These are phyloP conservation scores for Veloporphyrellus conicus DNA, from an alignment of 1,284 basidiomycete species.

Conservation along the genomic window DNA sequence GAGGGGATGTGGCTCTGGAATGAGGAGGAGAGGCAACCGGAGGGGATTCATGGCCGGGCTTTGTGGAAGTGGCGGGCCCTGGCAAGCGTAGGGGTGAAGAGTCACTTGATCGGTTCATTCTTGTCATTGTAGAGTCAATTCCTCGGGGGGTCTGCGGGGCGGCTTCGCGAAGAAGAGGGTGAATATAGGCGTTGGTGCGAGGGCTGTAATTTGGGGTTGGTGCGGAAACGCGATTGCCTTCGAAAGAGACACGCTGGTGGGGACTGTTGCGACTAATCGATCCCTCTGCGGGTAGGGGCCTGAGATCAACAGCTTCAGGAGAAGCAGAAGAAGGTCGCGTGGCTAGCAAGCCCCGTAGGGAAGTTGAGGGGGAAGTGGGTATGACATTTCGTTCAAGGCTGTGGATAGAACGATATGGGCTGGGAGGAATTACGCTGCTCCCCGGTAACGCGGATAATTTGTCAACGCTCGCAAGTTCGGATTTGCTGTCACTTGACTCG, in stretches of 20 bases:
- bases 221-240: constrained; percentile 35
- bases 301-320: constrained; percentile 15
- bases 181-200: constrained; percentile 24
- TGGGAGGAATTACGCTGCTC: constrained; percentile 28
- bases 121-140: constrained; percentile 14
- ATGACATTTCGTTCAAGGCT: constrained; percentile 21
- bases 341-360: constrained; percentile 15
- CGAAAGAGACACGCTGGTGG: constrained; percentile 40
- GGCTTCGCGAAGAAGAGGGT: constrained; percentile 25
- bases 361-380: constrained; percentile 28
- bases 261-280: constrained; percentile 31
- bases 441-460: constrained; percentile 39
- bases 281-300: constrained; percentile 28
- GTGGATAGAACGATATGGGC: constrained; percentile 22
- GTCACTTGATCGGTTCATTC: constrained; percentile 13
- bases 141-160: constrained; percentile 6
- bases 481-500: constrained; percentile 4
- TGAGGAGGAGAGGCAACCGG: constrained; percentile 32
- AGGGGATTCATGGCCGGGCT: constrained; percentile 16
- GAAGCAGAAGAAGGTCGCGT: constrained; percentile 24
- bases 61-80: constrained; percentile 6
- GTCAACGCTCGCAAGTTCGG: constrained; percentile 38
- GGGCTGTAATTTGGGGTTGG: constrained; percentile 31
- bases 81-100: constrained; percentile 14
- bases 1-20: constrained; percentile 44